phyloP scores from a whole-genome alignment of 2,329 filamentous ascomycete genomes.

The Clonostachys solani region DNA sequence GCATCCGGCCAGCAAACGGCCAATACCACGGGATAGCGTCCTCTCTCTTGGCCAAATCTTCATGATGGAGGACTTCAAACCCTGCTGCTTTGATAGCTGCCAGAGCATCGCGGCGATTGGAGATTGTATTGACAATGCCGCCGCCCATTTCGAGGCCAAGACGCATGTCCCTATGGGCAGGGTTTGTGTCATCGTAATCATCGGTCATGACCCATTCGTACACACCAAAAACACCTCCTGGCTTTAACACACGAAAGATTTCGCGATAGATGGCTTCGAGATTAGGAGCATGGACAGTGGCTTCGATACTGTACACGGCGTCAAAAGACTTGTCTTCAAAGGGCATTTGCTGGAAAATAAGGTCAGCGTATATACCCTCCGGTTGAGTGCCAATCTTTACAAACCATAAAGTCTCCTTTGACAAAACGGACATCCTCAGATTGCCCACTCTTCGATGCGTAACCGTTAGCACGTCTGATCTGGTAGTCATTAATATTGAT shows the following conservation, averaged over 20 bases:
- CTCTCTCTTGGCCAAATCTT: constrained; percentile 77
- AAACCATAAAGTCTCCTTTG: constrained; percentile 94
- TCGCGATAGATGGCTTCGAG: constrained; percentile 90
- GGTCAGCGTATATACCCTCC: constrained; percentile 4
- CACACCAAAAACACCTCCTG: constrained; percentile 90
- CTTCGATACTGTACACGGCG: constrained; percentile 95
- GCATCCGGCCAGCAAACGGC: constrained; percentile 80
- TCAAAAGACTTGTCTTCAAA: constrained; percentile 93
- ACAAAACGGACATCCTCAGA: constrained; percentile 77
- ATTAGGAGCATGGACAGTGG: constrained; percentile 88
- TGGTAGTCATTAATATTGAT: constrained; percentile 99
- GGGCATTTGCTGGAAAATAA: constrained; percentile 70
- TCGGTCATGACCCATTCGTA: constrained; percentile 99
- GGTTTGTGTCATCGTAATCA: constrained; percentile 83
- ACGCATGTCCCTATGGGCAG: constrained; percentile 82
- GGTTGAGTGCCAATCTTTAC: constrained; percentile 7
- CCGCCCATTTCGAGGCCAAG: constrained; percentile 94
- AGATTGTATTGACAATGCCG: constrained; percentile 99
- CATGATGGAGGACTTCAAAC: constrained; percentile 77
- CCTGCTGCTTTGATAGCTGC: constrained; percentile 82
- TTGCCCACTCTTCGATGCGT: constrained; percentile 78
- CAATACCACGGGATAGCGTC: constrained; percentile 90
- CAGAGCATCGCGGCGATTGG: constrained; percentile 75
- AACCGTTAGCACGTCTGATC: constrained; percentile 83
- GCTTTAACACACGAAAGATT: constrained; percentile 93